Conservation (phyloP, 192 early-diverging fungal genomes). For the Powellomyces hirtus region DNA sequence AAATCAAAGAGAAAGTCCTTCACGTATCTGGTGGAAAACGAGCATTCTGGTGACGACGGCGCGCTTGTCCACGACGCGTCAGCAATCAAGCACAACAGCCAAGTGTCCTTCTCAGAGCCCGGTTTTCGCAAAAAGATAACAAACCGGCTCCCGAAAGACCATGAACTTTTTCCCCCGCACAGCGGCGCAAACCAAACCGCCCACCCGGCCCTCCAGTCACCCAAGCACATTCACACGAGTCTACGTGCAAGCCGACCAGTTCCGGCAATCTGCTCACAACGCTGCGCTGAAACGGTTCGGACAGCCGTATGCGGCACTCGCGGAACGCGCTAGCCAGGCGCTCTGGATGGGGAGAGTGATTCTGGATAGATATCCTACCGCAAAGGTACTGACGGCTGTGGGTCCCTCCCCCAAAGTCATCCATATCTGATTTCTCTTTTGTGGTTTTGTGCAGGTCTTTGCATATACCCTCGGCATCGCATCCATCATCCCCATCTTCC, state of each 20-base stretch:
- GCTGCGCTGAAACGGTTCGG: not conserved
- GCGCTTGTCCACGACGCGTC: too few relatives aligned
- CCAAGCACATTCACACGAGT: not conserved
- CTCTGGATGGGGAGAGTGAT: slow-evolving; percentile 8
- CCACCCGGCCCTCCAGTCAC: too few relatives aligned
- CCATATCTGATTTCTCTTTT: not conserved
- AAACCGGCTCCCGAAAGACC: too few relatives aligned
- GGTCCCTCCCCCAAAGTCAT: not conserved
- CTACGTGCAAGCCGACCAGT: not conserved
- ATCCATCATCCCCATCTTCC: not conserved
- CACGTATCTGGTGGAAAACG: too few relatives aligned
- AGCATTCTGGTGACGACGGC: too few relatives aligned
- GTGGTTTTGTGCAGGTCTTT: slow-evolving; percentile 12
- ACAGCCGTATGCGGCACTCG: not conserved
- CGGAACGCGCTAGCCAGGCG: not conserved
- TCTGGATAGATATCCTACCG: slow-evolving; percentile 12
- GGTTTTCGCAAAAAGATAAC: too few relatives aligned
- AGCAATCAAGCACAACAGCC: too few relatives aligned
- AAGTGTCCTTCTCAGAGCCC: too few relatives aligned
- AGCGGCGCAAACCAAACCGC: too few relatives aligned
- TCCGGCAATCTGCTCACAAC: not conserved
- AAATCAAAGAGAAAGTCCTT: too few relatives aligned
- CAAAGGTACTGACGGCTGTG: slow-evolving; percentile 1
- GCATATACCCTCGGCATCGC: slow-evolving; percentile 9
- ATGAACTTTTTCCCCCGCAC: too few relatives aligned